These are phyloP conservation scores for Phlebopus sp. DNA, from an alignment of 1,284 basidiomycete genomes.

Conservation along the genomic window DNA sequence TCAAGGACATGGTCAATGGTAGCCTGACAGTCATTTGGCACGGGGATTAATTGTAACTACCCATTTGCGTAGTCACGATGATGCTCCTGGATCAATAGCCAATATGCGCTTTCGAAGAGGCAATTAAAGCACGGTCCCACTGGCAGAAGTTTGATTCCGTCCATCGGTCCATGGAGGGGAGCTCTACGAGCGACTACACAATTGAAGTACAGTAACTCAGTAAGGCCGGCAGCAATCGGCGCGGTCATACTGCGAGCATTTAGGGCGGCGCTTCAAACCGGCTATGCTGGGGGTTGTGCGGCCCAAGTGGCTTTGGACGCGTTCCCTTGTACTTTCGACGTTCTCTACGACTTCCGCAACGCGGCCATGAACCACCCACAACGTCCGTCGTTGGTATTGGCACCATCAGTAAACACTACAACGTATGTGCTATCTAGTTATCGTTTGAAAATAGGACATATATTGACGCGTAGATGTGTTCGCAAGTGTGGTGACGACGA, in stretches of 20 bases:
- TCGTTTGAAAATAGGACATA: slow-evolving; percentile 5
- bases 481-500: slow-evolving; percentile 77
- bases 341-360: slow-evolving; percentile 21
- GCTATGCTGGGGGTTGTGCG: slow-evolving; percentile 30
- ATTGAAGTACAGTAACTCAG: too few species aligned
- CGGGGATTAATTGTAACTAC: too few species aligned
- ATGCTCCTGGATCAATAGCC: too few species aligned
- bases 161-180: too few species aligned
- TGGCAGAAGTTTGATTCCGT: too few species aligned
- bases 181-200: too few species aligned
- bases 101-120: too few species aligned
- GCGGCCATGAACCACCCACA: slow-evolving; percentile 51
- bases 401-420: slow-evolving; percentile 75
- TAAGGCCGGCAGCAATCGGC: too few species aligned
- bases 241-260: slow-evolving; percentile 14
- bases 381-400: slow-evolving; percentile 63
- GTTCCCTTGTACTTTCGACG: slow-evolving; percentile 24
- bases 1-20: too few species aligned
- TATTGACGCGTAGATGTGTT: slow-evolving; percentile 29
- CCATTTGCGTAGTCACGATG: too few species aligned
- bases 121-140: too few species aligned
- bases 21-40: too few species aligned
- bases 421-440: slow-evolving; percentile 46
- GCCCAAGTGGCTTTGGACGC: slow-evolving; percentile 35
- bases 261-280: slow-evolving; percentile 26